Evolutionary conservation across 805 yeast genomes (phyloP), one percentile per base, ranked within the genome.

Genomic region (Wickerhamomyces xylosicus): DNA sequence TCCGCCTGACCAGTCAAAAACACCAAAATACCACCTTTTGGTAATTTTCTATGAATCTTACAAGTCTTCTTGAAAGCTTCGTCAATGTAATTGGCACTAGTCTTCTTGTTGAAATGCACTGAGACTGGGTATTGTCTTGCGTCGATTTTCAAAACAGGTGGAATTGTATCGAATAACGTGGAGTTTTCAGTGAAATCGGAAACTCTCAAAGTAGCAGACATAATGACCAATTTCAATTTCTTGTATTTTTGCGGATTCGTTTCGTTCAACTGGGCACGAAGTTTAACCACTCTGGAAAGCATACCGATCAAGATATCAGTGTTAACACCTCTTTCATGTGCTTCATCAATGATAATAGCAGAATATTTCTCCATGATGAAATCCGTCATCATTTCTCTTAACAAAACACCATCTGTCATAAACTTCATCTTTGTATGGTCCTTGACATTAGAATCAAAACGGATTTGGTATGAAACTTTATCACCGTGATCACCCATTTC

Each of bases 171-270:
- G 52, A 94, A 92, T 25, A 94, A 63, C 2, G 69, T 61, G 14
- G 60, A 56, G 57, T 92, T 92, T 51, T 87, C 95, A 38, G 95
- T 77, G 54, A 92, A 92, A 58, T 92, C 99, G 14, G 90, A 63
- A 1, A 92, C 97, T 50, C 97, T 70, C 42, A 92, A 69, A 0
- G 99, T 92, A 15, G 99, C 99, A 34, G 97, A 89, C 99, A 92
- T 92, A 50, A 92, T 80, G 20, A 92, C 73, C 42, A 92, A 61
- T 57, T 90, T 92, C 43, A 92, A 66, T 11, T 82, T 87, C 44
- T 70, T 74, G 50, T 61, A 59, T 21, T 62, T 65, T 0, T 38
- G 33, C 2, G 83, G 77, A 46, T 77, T 63, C 38, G 68, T 56
- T 3, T 47, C 52, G 50, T 68, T 66, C 37, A 73, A 69, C 44